These are phyloP conservation scores for Xylaria multiplex DNA, from an alignment of 2,329 filamentous ascomycete genomes.

Conservation along the genomic window DNA sequence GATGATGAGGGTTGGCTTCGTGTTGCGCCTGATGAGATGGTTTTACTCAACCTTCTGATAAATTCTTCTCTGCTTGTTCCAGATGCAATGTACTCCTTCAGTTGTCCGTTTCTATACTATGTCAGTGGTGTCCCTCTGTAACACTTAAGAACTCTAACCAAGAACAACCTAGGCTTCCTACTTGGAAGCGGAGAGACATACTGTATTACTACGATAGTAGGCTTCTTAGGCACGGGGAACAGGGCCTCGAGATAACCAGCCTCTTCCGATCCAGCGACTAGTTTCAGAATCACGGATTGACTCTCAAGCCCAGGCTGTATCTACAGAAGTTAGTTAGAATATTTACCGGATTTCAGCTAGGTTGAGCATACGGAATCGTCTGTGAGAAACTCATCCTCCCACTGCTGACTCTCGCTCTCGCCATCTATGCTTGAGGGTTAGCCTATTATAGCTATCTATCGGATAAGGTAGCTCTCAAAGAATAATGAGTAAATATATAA, in stretches of 20 bases:
- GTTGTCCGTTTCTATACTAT: slow-evolving; percentile 71
- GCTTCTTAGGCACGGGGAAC: slow-evolving; percentile 81
- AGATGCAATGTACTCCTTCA: slow-evolving; percentile 79
- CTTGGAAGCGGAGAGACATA: slow-evolving; percentile 51
- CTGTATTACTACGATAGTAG: slow-evolving; percentile 82
- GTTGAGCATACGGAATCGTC: slow-evolving; percentile 61
- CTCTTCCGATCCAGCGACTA: slow-evolving; percentile 79
- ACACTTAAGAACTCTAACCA: background rate
- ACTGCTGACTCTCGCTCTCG: slow-evolving; percentile 72
- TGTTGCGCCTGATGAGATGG: slow-evolving; percentile 48
- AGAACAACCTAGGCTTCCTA: background rate
- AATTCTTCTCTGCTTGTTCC: slow-evolving; percentile 75
- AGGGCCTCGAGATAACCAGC: slow-evolving; percentile 84
- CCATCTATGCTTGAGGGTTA: slow-evolving; percentile 64
- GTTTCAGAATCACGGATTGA: slow-evolving; percentile 74
- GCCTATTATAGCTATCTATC: background rate
- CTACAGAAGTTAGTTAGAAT: slow-evolving; percentile 51
- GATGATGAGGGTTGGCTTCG: slow-evolving; percentile 34
- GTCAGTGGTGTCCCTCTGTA: slow-evolving; percentile 21
- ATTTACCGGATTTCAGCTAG: background rate
- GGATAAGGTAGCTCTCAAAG: no score
- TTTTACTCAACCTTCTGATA: slow-evolving; percentile 61
- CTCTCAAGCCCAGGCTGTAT: slow-evolving; percentile 65
- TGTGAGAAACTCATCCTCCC: slow-evolving; percentile 76
- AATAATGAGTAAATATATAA: background rate